Evolutionary conservation across 2,329 filamentous ascomycete genomes (phyloP), one percentile per base, ranked within the genome.

Genomic region (Aspergillus vadensis): DNA sequence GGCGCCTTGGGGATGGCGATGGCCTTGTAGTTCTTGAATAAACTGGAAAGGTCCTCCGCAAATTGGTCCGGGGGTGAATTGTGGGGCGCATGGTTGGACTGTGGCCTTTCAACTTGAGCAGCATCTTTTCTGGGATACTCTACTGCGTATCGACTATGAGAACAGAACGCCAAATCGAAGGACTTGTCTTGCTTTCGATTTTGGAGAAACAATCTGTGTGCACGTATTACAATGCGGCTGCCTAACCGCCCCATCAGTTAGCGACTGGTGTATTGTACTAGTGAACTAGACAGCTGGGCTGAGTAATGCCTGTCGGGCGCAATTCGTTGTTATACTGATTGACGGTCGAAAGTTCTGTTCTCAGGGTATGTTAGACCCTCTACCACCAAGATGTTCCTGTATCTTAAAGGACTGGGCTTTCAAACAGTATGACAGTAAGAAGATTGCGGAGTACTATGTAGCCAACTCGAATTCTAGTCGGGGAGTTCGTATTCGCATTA

Each of bases 151-250:
- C 44, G 43, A 49, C 38, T 27, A 57, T 17, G 27, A 57, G 32
- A 55, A 58, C 38, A 57, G 32, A 55, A 58, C 38, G 41, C 38
- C 41, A 5, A n/a, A 8, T 10, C 9, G 21, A 19, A 8, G 47
- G 12, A 50, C 25, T 27, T 50, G 32, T 30, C 47, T n/a, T 12
- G 25, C 25, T 30, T 27, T 19, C 41, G 19, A 14, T 7, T 44
- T 44, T 44, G 41, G 47, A 21, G 47, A 30, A 25, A 36, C 32
- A 23, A 50, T 5, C 41, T 19, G 14, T 15, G 23, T 44, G 52
- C 21, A 32, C 23, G 52, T 15, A 30, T 55, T 21, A 30, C 25
- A 55, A 47, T 47, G 25, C 39, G 53, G 53, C 53, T 55, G 39
- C 53, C 53, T 55, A 55, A 39, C 41, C 15, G 23, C 15, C 23